A percentile compares a stretch with the other conserved stretches of the same genome.
phyloP scores from a whole-genome alignment of 768 basidiomycete species.

The Mrakia gelida region DNA sequence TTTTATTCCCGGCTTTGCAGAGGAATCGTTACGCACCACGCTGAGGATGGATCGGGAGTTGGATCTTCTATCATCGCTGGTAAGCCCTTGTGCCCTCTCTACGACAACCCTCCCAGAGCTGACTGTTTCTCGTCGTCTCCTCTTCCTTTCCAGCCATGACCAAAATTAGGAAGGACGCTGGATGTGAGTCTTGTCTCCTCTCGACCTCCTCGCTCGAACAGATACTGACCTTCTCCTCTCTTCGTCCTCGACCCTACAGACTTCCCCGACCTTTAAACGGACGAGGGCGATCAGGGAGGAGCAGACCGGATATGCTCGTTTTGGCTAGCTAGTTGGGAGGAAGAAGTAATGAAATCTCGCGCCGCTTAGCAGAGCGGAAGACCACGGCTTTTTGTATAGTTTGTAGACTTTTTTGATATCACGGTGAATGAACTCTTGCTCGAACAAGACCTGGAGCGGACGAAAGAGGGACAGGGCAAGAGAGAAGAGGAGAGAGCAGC shows the following conservation, averaged over 20 bases:
- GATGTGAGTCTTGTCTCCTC: slow-evolving; percentile 41
- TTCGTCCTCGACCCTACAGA: background rate
- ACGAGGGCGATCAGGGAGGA: background rate
- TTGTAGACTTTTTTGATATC: background rate
- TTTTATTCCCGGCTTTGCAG: slow-evolving; percentile 39
- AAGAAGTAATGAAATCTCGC: background rate
- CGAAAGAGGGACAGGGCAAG: background rate
- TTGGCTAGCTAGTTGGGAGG: too few species aligned
- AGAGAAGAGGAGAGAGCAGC: background rate
- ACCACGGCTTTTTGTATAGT: background rate
- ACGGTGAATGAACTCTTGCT: background rate
- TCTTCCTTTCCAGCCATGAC: slow-evolving; percentile 71
- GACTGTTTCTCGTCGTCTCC: background rate
- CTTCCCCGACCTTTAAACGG: slow-evolving; percentile 12
- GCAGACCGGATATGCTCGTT: too few species aligned
- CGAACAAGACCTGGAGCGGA: background rate
- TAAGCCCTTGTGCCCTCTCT: background rate
- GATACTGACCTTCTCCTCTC: background rate
- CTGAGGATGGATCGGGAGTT: slow-evolving; percentile 88
- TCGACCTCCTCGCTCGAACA: background rate
- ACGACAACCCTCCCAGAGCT: background rate
- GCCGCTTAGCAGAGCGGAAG: background rate
- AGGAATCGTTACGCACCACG: slow-evolving; percentile 73
- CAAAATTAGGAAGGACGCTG: slow-evolving; percentile 67
- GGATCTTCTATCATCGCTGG: slow-evolving; percentile 92